Base-by-base conservation (phyloP, 441 rosid species). In the Euphorbia corollata region DNA sequence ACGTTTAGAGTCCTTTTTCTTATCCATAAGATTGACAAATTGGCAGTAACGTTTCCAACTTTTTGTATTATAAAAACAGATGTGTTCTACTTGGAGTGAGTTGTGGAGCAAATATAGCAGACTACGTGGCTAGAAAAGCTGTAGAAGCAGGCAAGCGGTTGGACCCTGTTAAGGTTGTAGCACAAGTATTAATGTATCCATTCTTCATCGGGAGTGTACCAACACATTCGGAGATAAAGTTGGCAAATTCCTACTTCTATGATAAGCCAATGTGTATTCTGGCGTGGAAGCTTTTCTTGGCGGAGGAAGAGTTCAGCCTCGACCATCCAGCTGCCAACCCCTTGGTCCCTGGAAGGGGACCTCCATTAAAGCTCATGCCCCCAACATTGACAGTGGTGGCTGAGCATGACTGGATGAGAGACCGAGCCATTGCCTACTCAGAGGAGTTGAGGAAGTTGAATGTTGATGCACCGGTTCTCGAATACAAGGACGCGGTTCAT, bases 371-470 rank as follows among this genome's bases (percentile, higher is more conserved):
- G 76, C 77, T 84, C 73, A 89, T 91, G 92, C 98, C 96, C 10
- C 98, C 98, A 2, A 92, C 98, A 36, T 80, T 92, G 65, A 92
- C 98, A 20, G 81, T 92, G 59, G 91, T 92, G 20, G 98, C 95
- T 56, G 96, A 92, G 76, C 96, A 86, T 36, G 98, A 90, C 79
- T 92, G 95, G 93, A 92, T 92, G 98, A 88, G 91, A 73, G 98
- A 92, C 65, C 83, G 96, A 59, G 98, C 96, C 75, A 88, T 92
- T 27, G 92, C 95, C 47, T 92, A 92, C 81, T 90, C 98, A 0
- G 93, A 92, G 79, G 93, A 87, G 72, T 81, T 92, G 39, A 80
- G 98, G 47, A 92, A 90, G 77, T 91, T 92, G 48, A 88, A 90
- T 38, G 98, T 92, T 7, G 91, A 92, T 67, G 90, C 96, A 23